Evolutionary conservation across 805 yeast species (phyloP).

Genomic region (Candida ascalaphidarum): DNA sequence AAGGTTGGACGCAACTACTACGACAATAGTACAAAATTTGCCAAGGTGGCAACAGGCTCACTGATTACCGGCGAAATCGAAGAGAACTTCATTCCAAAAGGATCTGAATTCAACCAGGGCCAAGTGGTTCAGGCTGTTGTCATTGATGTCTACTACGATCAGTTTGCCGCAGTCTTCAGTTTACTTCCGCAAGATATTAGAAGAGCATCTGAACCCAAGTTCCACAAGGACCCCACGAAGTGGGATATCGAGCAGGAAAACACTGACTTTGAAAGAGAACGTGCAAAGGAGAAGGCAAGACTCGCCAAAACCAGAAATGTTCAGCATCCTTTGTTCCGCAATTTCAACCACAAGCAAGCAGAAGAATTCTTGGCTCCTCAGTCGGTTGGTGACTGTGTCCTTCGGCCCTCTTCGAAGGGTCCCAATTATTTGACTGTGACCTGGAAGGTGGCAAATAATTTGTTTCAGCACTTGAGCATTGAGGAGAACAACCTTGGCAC

Average conservation of each 20-base stretch:
- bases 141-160: constrained; percentile 59
- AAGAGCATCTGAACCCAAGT: constrained; percentile 40
- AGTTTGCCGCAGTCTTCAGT: constrained; percentile 66
- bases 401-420: constrained; percentile 92
- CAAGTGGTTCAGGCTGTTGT: constrained; percentile 87
- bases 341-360: constrained; percentile 79
- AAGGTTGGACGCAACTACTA: constrained; percentile 57
- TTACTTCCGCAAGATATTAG: constrained; percentile 58
- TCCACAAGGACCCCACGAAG: constrained; percentile 47
- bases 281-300: constrained; percentile 54
- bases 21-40: constrained; percentile 33
- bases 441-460: constrained; percentile 89
- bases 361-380: constrained; percentile 87
- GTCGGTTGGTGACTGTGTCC: constrained; percentile 84
- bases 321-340: constrained; percentile 86
- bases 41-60: constrained; percentile 33
- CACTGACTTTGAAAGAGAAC: constrained; percentile 51
- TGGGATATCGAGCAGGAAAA: constrained; percentile 81
- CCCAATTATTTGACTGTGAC: constrained; percentile 83
- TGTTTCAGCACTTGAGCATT: constrained; percentile 88
- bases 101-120: constrained; percentile 41
- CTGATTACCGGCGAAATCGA: constrained; percentile 35
- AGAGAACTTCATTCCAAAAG: constrained; percentile 38
- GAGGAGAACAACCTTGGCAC: constrained; percentile 63
- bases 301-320: constrained; percentile 67